These are phyloP conservation scores for Nicotiana rustica DNA, from an alignment of 305 asterid genomes.

Conservation along the genomic window DNA sequence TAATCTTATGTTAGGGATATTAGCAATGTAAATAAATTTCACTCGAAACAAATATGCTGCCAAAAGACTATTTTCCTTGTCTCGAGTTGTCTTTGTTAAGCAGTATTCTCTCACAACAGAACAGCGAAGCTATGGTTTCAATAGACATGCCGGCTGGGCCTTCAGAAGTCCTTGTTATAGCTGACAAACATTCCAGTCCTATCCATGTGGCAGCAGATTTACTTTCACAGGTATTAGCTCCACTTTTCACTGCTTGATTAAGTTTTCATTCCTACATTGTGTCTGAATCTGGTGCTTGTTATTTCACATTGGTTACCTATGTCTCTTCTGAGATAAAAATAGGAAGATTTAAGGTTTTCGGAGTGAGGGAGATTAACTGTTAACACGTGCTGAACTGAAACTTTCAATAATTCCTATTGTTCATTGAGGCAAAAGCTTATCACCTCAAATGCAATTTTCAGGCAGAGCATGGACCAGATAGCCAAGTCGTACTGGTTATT, in stretches of 20 bases:
- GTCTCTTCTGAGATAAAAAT: slow-evolving; percentile 1
- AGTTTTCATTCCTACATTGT: slow-evolving; percentile 20
- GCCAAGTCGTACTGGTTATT: slow-evolving; percentile 96
- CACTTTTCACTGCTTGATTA: slow-evolving; percentile 32
- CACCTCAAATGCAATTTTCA: slow-evolving; percentile 44
- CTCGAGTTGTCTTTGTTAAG: slow-evolving; percentile 20
- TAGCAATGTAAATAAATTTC: slow-evolving; percentile 17
- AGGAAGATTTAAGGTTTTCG: neutral
- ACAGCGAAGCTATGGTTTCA: slow-evolving; percentile 97
- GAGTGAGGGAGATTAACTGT: neutral
- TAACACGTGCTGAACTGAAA: slow-evolving; percentile 15
- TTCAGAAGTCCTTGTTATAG: slow-evolving; percentile 98
- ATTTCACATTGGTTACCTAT: neutral
- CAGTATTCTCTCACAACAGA: slow-evolving; percentile 58
- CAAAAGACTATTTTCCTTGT: neutral
- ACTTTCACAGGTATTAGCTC: slow-evolving; percentile 79
- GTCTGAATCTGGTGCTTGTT: slow-evolving; percentile 9
- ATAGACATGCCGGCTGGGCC: slow-evolving; percentile 99
- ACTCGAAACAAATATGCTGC: neutral
- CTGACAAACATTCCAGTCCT: slow-evolving; percentile 86
- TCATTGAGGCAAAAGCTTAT: neutral
- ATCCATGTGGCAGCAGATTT: slow-evolving; percentile 96
- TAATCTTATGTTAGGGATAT: slow-evolving; percentile 25
- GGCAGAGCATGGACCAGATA: slow-evolving; percentile 99
- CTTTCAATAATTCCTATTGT: slow-evolving; percentile 15